These are phyloP conservation scores for Penicillium sp. DNA, from an alignment of 2,329 filamentous ascomycete genomes.

Conservation along the genomic window DNA sequence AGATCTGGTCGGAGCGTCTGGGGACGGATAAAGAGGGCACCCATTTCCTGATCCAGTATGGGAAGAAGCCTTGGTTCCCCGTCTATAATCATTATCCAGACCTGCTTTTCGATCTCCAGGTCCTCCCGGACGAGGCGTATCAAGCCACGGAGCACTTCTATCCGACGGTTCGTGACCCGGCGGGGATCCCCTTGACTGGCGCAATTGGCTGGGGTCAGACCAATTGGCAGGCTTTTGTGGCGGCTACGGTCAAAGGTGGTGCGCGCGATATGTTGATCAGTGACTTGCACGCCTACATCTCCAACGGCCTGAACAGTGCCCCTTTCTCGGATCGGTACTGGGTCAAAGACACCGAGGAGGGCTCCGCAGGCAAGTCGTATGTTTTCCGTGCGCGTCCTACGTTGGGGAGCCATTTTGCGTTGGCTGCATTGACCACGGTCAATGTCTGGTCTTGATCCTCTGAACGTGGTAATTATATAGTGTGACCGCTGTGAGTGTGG, in stretches of 20 bases:
- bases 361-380: conserved; percentile 21
- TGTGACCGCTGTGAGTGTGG: too few species aligned
- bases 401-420: conserved; percentile 35
- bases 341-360: conserved; percentile 20
- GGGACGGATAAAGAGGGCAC: conserved; percentile 29
- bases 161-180: conserved; percentile 24
- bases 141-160: conserved; percentile 33
- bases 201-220: conserved; percentile 33
- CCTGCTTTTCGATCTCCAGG: conserved; percentile 29
- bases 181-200: conserved; percentile 34
- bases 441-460: conserved; percentile 13
- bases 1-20: conserved; percentile 28
- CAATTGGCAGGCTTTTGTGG: conserved; percentile 37
- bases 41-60: conserved; percentile 34
- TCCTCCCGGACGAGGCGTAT: conserved; percentile 32
- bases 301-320: conserved; percentile 31
- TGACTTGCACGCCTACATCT: conserved; percentile 31
- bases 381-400: conserved; percentile 31
- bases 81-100: conserved; percentile 38
- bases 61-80: conserved; percentile 24
- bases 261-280: conserved; percentile 26
- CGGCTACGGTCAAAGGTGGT: conserved; percentile 21
- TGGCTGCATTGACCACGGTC: conserved; percentile 27
- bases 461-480: too few species aligned
- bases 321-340: conserved; percentile 37